Evolutionary conservation across 2,329 filamentous ascomycete species (phyloP), one percentile per base, ranked within the genome.

Genomic region (Metarhizium rileyi): DNA sequence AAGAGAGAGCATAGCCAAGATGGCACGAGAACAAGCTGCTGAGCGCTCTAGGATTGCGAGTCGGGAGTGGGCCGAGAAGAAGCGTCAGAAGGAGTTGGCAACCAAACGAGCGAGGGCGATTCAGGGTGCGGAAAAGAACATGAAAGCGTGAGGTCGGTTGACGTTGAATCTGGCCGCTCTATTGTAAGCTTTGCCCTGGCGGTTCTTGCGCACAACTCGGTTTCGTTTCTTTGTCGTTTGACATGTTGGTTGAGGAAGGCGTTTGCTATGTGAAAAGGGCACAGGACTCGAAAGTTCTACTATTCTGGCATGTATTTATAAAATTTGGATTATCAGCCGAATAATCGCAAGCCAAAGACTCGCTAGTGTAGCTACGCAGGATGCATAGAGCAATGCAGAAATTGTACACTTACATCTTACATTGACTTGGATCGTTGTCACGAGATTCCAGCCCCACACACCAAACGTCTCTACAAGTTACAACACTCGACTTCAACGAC

Each of bases 11-110:
- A 68, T 71, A 35, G 74, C 79, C 14, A 78, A 74, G 57, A 58
- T 69, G 49, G 79, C 80, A 7, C 70, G 81, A 42, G 74, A 80
- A 56, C 70, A 80, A 57, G 81, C 81, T 23, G 80, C 81, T 9
- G 79, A 84, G 63, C 71, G 76, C 57, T 80, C 78, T 48, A 72
- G 80, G 48, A 69, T 72, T 60, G 71, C 76, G 51, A 78, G 78
- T 55, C 73, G 79, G 30, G 76, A 81, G 56, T 83, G 80, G 79
- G 79, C 79, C 10, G 78, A 81, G 60, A 80, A 75, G 64, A 75
- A 77, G 59, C 69, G 70, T 35, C 67, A 62, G 18, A 75, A 70
- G 59, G 65, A 66, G 49, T 44, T 55, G 40, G 56, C 58, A 25
- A 43, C 58, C 36, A 54, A 43, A 33, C 56, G 55, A 27, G 49